Base-by-base conservation (phyloP, 2,329 filamentous ascomycete species). In the Cercospora nicotianae region DNA sequence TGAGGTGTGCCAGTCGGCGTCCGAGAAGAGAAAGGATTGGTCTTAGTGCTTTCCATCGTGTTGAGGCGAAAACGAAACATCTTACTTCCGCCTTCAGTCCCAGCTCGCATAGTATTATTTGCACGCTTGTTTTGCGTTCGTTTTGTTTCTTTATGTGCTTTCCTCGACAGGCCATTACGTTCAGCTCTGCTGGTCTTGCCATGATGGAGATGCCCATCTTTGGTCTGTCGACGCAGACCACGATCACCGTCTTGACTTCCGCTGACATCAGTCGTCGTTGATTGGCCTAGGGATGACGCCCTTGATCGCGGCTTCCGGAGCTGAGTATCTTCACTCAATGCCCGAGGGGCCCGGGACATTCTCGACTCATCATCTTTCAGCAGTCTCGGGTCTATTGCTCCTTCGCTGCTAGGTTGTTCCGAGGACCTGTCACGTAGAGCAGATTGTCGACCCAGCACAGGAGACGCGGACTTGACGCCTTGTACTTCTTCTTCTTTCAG, bases 201-300 rank as follows among this genome's bases (percentile, higher is more conserved):
- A 48, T 65, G 36, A 16, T 60, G 45, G 33, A 53, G 39, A 18
- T 33, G 12, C 16, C 18, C 30, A 13, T 68, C 63, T 42, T 59
- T 68, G 7, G 28, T 42, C 13, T 31, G 58, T 30, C 63, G 45
- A 31, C 48, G 48, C 18, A 20, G 33, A 16, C 63, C 64, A 55
- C 63, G 39, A 45, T 69, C 67, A 28, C 66, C 67, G 31, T 72
- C 71, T 31, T 67, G 65, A 20, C 65, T 72, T 13, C 64, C 71
- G 26, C 65, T 72, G 12, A 67, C 66, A 26, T 73, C 72, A 10
- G 68, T 67, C 2, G 48, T 64, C 5, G 71, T 69, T 9, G 68
- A 71, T 20, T 71, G 71, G 8, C 67, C 67, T 18, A 67, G 63
- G 9, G 72, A 73, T n/a, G 72, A 72, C 26, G 65, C 67, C 58